Evolutionary conservation across 495 filamentous ascomycete genomes (phyloP).

Genomic region (Trichoderma asperelloides): DNA sequence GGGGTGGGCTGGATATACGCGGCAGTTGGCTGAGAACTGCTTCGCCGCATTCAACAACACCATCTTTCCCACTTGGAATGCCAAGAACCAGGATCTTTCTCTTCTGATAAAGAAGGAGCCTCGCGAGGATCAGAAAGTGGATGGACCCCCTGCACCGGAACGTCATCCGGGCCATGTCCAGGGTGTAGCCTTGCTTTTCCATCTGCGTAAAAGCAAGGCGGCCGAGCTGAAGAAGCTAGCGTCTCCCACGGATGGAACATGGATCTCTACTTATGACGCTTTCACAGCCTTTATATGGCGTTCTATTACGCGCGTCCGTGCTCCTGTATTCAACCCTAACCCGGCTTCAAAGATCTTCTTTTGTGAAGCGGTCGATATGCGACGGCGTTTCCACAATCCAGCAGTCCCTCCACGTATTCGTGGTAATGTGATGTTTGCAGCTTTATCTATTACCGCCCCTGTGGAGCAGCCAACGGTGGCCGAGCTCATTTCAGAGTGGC

Average conservation of each 20-base stretch:
- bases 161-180: slow-evolving; percentile 24
- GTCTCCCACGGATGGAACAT: slow-evolving; percentile 21
- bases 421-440: slow-evolving; percentile 28
- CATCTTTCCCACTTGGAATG: slow-evolving; percentile 26
- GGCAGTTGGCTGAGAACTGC: slow-evolving; percentile 39
- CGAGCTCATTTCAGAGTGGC: slow-evolving; percentile 28
- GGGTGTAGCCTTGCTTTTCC: slow-evolving; percentile 26
- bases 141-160: slow-evolving; percentile 24
- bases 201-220: slow-evolving; percentile 35
- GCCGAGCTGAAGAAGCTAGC: slow-evolving; percentile 31
- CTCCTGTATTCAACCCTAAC: slow-evolving; percentile 23
- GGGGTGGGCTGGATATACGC: slow-evolving; percentile 29
- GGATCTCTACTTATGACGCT: slow-evolving; percentile 38
- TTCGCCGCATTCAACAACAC: slow-evolving; percentile 24
- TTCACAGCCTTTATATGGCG: slow-evolving; percentile 33
- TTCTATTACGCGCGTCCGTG: slow-evolving; percentile 24
- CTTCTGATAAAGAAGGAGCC: slow-evolving; percentile 21
- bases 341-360: slow-evolving; percentile 20
- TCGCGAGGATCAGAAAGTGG: slow-evolving; percentile 18
- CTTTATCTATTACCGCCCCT: slow-evolving; percentile 16
- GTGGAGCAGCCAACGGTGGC: slow-evolving; percentile 17
- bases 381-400: slow-evolving; percentile 25
- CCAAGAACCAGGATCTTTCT: slow-evolving; percentile 24
- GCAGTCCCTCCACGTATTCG: slow-evolving; percentile 23
- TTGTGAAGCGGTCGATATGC: slow-evolving; percentile 33